Base-by-base conservation (phyloP, 768 basidiomycete species). In the Tephrocybe sp. region DNA sequence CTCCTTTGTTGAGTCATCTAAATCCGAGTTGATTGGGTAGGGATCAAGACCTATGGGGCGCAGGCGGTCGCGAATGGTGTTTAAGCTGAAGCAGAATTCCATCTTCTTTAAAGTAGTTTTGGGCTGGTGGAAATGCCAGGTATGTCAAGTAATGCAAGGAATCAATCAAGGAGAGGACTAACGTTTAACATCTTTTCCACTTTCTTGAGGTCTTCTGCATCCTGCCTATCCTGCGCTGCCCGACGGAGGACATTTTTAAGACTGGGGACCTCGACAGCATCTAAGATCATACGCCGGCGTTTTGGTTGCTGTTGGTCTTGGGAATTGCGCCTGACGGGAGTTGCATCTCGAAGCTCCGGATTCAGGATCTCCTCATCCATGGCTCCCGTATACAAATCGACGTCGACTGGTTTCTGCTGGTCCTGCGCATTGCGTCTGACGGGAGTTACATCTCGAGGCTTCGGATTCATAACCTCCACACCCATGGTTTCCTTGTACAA, bases 131-230 rank as follows among this genome's bases (percentile, higher is more conserved):
- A 19, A 34, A 23, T 2, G 16, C 3, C 12, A 33, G 30, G 17
- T 22, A n/a, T n/a, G n/a, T n/a, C n/a, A 12, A 23, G 32, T 17
- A 17, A 41, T 33, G 14, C n/a, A 10, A 48, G 11, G 16, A n/a
- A 34, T 20, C 5, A 30, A 33, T 16, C 41, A 34, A 39, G 19
- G 9, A 10, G 11, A n/a, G 17, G 10, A 31, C 16, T 1, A 20
- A 52, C 52, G 33, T 53, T 53, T 17, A 48, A 33, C 42, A 48
- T 19, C 11, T 53, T 53, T 12, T 41, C 40, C 4, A 53, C 17
- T 11, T 48, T 48, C 14, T 46, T 22, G 10, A 46, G n/a, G 14
- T 46, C 45, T 4, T 46, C 34, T 46, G 17, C 33, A 26, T 31
- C 14, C 16, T 30, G 41, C 16, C 2, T 26, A 30, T 17, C 19